A percentile compares a stretch with the other conserved stretches of the same genome.
phyloP scores from a whole-genome alignment of 176 grass and related monocot species.

The Alopecurus myosuroides region DNA sequence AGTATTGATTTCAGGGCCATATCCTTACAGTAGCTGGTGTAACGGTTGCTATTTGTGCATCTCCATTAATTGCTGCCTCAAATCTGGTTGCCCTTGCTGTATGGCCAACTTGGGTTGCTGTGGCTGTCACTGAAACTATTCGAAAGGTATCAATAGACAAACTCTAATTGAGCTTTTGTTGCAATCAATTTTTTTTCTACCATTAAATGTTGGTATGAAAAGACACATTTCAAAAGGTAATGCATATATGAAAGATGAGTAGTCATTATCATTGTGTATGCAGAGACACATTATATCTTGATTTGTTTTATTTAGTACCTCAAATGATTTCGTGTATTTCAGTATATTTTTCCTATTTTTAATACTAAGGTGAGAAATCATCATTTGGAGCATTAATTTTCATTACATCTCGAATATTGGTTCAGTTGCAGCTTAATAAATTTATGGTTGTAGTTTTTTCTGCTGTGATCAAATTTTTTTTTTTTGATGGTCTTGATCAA shows the following conservation, averaged over 20 bases:
- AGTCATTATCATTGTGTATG: not conserved
- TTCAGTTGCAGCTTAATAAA: not conserved
- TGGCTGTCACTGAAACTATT: constrained; percentile 80
- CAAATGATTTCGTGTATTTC: not conserved
- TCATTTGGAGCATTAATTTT: not conserved
- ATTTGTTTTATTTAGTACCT: not conserved
- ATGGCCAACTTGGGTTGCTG: constrained; percentile 83
- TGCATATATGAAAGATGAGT: not conserved
- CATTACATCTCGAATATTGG: not conserved
- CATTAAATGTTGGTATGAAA: not conserved
- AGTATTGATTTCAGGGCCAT: constrained; percentile 58
- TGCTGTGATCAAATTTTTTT: not conserved
- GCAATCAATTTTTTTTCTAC: not conserved
- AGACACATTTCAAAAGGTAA: not conserved
- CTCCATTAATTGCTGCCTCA: constrained; percentile 61
- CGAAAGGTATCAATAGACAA: constrained; percentile 49
- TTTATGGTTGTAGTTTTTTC: not conserved
- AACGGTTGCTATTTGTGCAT: constrained; percentile 76
- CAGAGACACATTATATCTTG: not conserved
- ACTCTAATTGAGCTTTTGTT: not conserved
- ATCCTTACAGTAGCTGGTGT: constrained; percentile 88
- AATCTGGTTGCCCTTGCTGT: constrained; percentile 85
- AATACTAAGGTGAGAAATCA: not conserved
- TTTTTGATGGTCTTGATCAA: too few relatives aligned
- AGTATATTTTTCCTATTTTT: not conserved